Evolutionary conservation across 345 rosid species (phyloP).

Genomic region (Lumnitzera racemosa): DNA sequence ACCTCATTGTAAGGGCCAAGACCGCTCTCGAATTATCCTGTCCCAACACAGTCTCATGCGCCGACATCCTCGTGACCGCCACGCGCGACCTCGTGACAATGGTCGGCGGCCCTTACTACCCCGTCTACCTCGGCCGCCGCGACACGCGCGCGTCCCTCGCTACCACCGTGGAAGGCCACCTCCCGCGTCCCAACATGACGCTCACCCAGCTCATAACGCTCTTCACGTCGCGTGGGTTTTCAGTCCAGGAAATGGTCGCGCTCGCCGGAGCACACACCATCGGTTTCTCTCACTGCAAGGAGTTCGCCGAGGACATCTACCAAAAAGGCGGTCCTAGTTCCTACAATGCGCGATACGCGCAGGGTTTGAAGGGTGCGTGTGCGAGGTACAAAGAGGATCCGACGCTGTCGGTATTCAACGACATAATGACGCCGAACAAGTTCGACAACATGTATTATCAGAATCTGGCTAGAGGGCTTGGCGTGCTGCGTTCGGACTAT

Average conservation of each 20-base stretch:
- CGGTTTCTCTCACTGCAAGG: conserved; percentile 92
- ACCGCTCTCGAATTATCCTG: conserved; percentile 83
- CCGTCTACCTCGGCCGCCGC: conserved; percentile 62
- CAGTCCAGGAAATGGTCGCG: conserved; percentile 78
- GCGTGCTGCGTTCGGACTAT: conserved; percentile 72
- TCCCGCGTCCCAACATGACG: conserved; percentile 60
- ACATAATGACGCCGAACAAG: conserved; percentile 79
- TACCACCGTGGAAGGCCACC: conserved; percentile 32
- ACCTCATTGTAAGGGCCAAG: conserved; percentile 67
- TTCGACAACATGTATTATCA: conserved; percentile 82
- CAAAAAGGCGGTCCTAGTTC: too few relatives aligned
- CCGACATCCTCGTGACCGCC: conserved; percentile 78
- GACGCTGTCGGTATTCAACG: conserved; percentile 78
- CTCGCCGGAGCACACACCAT: conserved; percentile 85
- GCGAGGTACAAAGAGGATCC: conserved; percentile 49
- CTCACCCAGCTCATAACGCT: conserved; percentile 39
- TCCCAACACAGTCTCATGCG: conserved; percentile 77
- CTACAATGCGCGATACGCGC: conserved; percentile 69
- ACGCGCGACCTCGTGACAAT: conserved; percentile 67
- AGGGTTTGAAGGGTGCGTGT: conserved; percentile 59
- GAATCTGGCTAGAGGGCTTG: conserved; percentile 75
- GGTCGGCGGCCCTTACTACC: conserved; percentile 72
- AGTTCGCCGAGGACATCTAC: conserved; percentile 36
- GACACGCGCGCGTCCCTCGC: conserved; percentile 54
- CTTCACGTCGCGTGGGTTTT: conserved; percentile 53